Evolutionary conservation across 257 asterid species (phyloP), one percentile per base, ranked within the genome.

Genomic region (Galeopsis tetrahit): DNA sequence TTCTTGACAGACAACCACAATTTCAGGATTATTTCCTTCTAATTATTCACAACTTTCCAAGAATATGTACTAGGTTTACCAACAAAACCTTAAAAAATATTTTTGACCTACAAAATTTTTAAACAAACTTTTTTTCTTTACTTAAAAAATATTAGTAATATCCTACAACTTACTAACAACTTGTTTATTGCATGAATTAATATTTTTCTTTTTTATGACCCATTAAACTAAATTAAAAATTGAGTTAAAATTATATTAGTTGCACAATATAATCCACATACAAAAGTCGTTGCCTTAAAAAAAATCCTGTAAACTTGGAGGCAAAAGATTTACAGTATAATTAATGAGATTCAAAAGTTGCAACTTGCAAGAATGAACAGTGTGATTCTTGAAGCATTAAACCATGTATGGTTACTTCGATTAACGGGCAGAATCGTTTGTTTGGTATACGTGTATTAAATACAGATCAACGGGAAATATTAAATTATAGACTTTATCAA

Each of bases 281-380:
- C 43, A 5, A 0, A 38, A 38, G 1, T 10, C 9, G 3, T 43
- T 43, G 0, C 14, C 49, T 14, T 6, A 4, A 36, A 4, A 36
- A 15, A 4, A 34, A 35, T n/a, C 7, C 3, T 61, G 14, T 6
- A 40, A 60, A 35, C 6, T n/a, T 60, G 66, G 39, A 60, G 36
- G 32, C 3, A 35, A 55, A 7, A 43, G 17, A 46, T 46, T 44
- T 44, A 44, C n/a, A n/a, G n/a, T n/a, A n/a, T n/a, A n/a, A n/a
- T 10, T 6, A 2, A 15, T n/a, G 32, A 11, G 28, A 31, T 21
- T 39, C 6, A 28, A 62, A 28, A 28, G 70, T 43, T 49, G 70
- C 70, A 28, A 28, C 57, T 43, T 49, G 70, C 70, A 44, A 17
- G 70, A n/a, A 48, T 33, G 28, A 66, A 3, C 63, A 21, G 28